Evolutionary conservation across 2,329 filamentous ascomycete genomes (phyloP).

Genomic region (Penicillium digitatum): DNA sequence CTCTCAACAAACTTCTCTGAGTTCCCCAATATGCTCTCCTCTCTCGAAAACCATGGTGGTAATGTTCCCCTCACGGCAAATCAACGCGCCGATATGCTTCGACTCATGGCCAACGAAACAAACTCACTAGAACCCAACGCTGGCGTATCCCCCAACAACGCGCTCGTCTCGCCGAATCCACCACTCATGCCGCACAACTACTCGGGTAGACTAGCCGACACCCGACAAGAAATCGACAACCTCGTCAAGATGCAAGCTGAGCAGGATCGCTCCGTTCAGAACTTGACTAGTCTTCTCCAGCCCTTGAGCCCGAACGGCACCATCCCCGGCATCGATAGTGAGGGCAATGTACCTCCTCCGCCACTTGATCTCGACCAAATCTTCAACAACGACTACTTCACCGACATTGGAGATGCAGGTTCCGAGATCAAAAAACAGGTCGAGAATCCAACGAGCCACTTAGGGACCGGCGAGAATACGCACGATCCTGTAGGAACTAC

Average conservation of each 20-base stretch:
- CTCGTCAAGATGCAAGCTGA: slow-evolving; percentile 74
- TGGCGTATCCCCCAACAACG: slow-evolving; percentile 49
- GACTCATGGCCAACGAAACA: slow-evolving; percentile 47
- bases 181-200: slow-evolving; percentile 53
- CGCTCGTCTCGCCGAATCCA: slow-evolving; percentile 53
- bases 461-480: slow-evolving; percentile 16
- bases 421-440: slow-evolving; percentile 26
- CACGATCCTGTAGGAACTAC: slow-evolving; percentile 17
- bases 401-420: slow-evolving; percentile 39
- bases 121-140: slow-evolving; percentile 41
- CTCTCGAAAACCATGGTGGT: slow-evolving; percentile 43
- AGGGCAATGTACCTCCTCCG: slow-evolving; percentile 40
- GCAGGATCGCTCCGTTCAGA: slow-evolving; percentile 71
- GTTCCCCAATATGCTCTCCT: slow-evolving; percentile 45
- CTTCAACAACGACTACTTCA: slow-evolving; percentile 56
- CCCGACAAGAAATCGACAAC: slow-evolving; percentile 70
- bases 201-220: slow-evolving; percentile 55
- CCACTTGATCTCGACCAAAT: slow-evolving; percentile 56
- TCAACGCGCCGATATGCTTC: slow-evolving; percentile 48
- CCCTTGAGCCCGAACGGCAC: slow-evolving; percentile 76
- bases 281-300: slow-evolving; percentile 68
- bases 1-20: slow-evolving; percentile 39
- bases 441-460: slow-evolving; percentile 17
- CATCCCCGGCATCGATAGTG: slow-evolving; percentile 63
- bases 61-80: slow-evolving; percentile 44